Base-by-base conservation (phyloP, 2,329 filamentous ascomycete genomes). In the Microdochium nivale region DNA sequence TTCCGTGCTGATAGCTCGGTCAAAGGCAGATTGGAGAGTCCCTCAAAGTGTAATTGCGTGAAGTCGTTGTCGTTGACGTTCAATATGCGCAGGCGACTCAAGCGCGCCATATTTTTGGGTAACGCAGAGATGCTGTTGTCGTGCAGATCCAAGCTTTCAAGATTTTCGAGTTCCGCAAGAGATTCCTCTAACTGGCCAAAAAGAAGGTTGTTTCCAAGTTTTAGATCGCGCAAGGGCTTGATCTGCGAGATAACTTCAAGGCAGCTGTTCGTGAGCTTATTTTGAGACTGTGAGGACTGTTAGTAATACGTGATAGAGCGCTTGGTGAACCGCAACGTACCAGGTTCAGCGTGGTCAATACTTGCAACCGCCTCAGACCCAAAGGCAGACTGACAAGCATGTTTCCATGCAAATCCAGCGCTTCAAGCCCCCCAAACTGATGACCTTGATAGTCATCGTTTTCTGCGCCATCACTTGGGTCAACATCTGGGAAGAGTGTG, bases 321-420 rank as follows among this genome's bases (percentile, higher is more conserved):
- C 14, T 25, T 27, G 14, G 21, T 16, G 9, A 25, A 16, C 43
- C 14, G 2, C 24, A 23, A 69, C 81, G 63, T 73, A 88, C 86
- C 61, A 99, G 67, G 59, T 97, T 96, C 48, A 99, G 73, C 3
- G 81, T 86, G 1, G 88, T 91, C 51, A 99, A 76, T 54, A 85
- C 74, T 48, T 83, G 77, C 35, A 97, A 74, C 49, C 84, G 78
- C 56, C 88, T 78, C 52, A 97, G 65, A 0, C 94, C 92, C 56
- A 85, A 65, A 0, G 94, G 94, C 44, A 96, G 67, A 25, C 79
- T 72, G 49, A 78, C 76, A 19, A 99, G 74, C 46, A 81, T 69
- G 62, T 99, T 99, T 21, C 90, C 88, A 64, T 96, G 94, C 53
- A 97, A 65, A 63, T 97, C 91, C 8, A 96, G 69, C 3, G 80